Evolutionary conservation across 225 moss, liverwort and hornwort species (phyloP).

Genomic region (Takakia lepidozioides): DNA sequence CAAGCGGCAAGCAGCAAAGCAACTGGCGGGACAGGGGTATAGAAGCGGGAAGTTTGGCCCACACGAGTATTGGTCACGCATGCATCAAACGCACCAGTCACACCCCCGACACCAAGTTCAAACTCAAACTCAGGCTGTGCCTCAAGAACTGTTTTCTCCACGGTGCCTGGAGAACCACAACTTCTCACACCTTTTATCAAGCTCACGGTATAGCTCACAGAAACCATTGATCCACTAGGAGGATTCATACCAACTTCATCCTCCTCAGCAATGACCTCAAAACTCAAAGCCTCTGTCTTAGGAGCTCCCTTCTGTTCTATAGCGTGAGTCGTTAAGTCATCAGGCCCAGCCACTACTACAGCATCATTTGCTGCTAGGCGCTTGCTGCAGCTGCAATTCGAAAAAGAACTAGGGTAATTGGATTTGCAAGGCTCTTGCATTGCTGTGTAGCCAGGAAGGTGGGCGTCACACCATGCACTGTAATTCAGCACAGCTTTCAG

Average conservation of each 20-base stretch:
- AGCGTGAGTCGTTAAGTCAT: slow-evolving; percentile 17
- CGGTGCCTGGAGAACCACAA: slow-evolving; percentile 1
- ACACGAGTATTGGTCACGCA: slow-evolving; percentile 55
- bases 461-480: slow-evolving; percentile 57
- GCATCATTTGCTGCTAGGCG: slow-evolving; percentile 5
- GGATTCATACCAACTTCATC: slow-evolving; percentile 37
- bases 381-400: background rate
- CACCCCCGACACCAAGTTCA: slow-evolving; percentile 80
- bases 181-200: slow-evolving; percentile 23
- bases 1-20: slow-evolving; percentile 42
- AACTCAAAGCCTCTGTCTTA: slow-evolving; percentile 4
- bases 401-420: slow-evolving; percentile 6
- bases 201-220: slow-evolving; percentile 50
- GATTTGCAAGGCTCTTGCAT: slow-evolving; percentile 23
- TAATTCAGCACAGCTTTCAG: slow-evolving; percentile 54
- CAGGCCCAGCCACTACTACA: background rate
- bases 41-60: slow-evolving; percentile 57
- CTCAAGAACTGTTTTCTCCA: slow-evolving; percentile 33
- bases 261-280: slow-evolving; percentile 29
- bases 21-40: slow-evolving; percentile 32
- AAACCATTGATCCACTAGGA: slow-evolving; percentile 65
- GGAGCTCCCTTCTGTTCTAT: slow-evolving; percentile 17
- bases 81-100: slow-evolving; percentile 54
- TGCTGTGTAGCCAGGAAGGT: slow-evolving; percentile 31
- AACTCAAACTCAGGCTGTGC: slow-evolving; percentile 65